Base-by-base conservation (phyloP, 2,329 filamentous ascomycete species). In the Neopestalotiopsis sp. region DNA sequence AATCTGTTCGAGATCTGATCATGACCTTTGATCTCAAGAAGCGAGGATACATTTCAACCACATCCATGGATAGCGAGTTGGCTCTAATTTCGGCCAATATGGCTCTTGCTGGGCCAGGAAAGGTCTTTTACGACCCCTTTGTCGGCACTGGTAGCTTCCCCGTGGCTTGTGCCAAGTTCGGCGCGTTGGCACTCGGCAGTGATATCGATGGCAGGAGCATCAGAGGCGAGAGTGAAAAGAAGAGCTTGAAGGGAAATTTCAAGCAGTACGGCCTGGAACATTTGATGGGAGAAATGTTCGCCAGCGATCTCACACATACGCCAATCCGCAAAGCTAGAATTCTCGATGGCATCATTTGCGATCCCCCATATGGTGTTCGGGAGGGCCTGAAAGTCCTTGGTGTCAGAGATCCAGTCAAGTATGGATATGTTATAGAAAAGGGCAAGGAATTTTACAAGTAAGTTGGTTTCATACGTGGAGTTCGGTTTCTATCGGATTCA, bases 61-160 rank as follows among this genome's bases (percentile, higher is more conserved):
- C 96, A 0, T 96, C 93, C 61, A 98, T 99, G 96, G 96, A 99
- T 78, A 93, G 95, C 0, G 96, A 98, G 79, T 86, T 99, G 58
- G 93, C 94, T 13, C 87, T 99, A 1, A 84, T 99, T 28, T 98
- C 95, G 0, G 96, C 95, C 1, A 99, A 98, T 76, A 90, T 99
- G 73, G 93, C 94, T 0, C 88, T 93, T 14, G 94, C 94, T 0
- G 91, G 84, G 0, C 92, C 94, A 0, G 95, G 94, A 0, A 97
- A 93, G 77, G 78, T 98, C 2, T 93, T 97, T 75, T 98, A 95
- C 76, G 96, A 99, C 74, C 96, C 96, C 0, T 99, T 99, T 77
- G 94, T 96, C 69, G 96, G 96, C 4, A 98, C 96, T 0, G 96
- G 95, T 5, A 95, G 94, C 67, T 98, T 99, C 76, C 92, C 94